Evolutionary conservation across 2,329 filamentous ascomycete genomes (phyloP).

Genomic region (Neofusicoccum laricinum): DNA sequence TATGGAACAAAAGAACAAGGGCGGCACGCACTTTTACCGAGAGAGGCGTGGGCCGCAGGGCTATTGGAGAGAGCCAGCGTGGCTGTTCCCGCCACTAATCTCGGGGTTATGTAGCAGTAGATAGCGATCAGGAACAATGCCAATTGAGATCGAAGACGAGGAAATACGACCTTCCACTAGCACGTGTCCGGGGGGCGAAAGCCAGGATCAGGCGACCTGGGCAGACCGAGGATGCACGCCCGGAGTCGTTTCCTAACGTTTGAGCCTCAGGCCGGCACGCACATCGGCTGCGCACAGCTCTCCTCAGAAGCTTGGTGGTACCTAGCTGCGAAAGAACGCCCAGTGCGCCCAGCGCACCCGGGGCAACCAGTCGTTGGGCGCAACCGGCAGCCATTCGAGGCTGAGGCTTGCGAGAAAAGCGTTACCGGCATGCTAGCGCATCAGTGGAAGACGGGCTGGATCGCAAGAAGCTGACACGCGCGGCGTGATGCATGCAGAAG

Average conservation of each 20-base stretch:
- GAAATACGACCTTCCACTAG: not conserved
- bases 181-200: not conserved
- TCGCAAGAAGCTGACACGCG: constrained; percentile 3
- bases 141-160: not conserved
- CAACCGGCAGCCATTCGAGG: not conserved
- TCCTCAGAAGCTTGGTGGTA: not conserved
- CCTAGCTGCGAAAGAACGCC: not conserved
- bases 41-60: constrained; percentile 9
- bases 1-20: constrained; percentile 4
- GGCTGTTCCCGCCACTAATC: not conserved
- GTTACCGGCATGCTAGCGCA: not conserved
- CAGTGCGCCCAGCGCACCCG: not conserved
- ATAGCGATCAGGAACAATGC: constrained; percentile 15
- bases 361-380: constrained; percentile 5
- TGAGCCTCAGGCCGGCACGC: constrained; percentile 2
- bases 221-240: not conserved
- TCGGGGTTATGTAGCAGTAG: constrained; percentile 16
- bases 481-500: constrained; percentile 1
- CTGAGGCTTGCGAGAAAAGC: not conserved
- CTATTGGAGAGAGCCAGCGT: not conserved
- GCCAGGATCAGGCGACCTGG: not conserved
- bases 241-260: not conserved
- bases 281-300: not conserved
- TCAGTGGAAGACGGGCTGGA: not conserved
- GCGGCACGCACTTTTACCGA: constrained; percentile 13